Conservation (phyloP, 805 yeast genomes). For the Schwanniomyces pseudopolymorphus region DNA sequence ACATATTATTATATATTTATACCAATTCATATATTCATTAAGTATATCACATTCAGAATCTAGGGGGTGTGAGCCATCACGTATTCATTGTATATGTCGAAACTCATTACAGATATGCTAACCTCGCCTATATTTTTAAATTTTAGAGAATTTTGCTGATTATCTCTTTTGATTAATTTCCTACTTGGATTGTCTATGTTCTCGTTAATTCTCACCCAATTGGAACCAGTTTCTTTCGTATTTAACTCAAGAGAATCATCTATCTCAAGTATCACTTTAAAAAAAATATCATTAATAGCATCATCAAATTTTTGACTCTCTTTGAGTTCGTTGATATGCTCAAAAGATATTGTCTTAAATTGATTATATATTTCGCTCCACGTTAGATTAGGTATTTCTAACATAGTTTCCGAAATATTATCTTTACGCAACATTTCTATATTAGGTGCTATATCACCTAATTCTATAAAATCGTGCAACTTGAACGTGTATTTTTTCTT, state of each 20-base stretch:
- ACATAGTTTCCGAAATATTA: conserved; percentile 13
- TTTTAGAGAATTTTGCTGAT: not conserved
- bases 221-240: conserved; percentile 9
- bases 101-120: conserved; percentile 24
- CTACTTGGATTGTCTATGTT: not conserved
- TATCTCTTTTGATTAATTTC: not conserved
- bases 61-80: too few relatives aligned
- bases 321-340: conserved; percentile 32
- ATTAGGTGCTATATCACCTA: conserved; percentile 13
- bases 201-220: conserved; percentile 23
- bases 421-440: conserved; percentile 14
- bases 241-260: conserved; percentile 18
- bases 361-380: conserved; percentile 37
- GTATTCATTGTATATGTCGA: conserved; percentile 33
- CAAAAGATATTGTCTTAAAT: conserved; percentile 26
- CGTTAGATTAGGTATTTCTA: conserved; percentile 23
- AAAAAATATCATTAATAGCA: conserved; percentile 11
- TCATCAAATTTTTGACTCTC: conserved; percentile 3
- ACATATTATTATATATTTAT: not conserved
- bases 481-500: conserved; percentile 39
- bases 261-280: conserved; percentile 21
- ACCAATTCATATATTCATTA: conserved; percentile 1
- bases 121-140: conserved; percentile 24
- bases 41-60: too few relatives aligned
- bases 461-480: conserved; percentile 29